These are phyloP conservation scores for Glutinoglossum americanum DNA, from an alignment of 495 filamentous ascomycete genomes.

Conservation along the genomic window DNA sequence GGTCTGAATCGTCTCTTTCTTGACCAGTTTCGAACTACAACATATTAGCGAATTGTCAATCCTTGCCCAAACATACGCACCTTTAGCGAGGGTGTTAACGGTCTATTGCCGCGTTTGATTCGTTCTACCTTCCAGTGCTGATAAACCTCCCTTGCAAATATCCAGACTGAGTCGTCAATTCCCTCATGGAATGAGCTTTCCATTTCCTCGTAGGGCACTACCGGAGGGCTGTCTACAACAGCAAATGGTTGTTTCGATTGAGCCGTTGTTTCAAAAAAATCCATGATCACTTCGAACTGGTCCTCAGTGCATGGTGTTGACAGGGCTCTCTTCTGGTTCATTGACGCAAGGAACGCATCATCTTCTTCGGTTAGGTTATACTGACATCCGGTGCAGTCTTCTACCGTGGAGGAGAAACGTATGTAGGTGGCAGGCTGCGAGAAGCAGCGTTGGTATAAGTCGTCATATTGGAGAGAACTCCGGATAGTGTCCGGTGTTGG, in stretches of 20 bases:
- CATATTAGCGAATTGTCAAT: background rate
- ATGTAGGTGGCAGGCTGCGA: conserved; percentile 81
- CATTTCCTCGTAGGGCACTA: conserved; percentile 63
- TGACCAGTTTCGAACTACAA: conserved; percentile 64
- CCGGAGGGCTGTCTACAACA: conserved; percentile 61
- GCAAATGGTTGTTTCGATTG: conserved; percentile 67
- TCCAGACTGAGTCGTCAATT: conserved; percentile 39
- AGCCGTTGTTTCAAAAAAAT: conserved; percentile 77
- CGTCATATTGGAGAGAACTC: conserved; percentile 62
- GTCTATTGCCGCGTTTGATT: conserved; percentile 36
- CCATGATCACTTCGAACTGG: conserved; percentile 85
- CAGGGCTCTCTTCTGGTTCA: conserved; percentile 54
- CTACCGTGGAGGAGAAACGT: conserved; percentile 91
- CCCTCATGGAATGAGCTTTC: conserved; percentile 52
- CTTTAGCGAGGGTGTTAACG: conserved; percentile 56
- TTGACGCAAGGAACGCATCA: conserved; percentile 57
- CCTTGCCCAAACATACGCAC: conserved; percentile 14
- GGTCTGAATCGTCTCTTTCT: conserved; percentile 88
- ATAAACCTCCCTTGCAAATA: conserved; percentile 71
- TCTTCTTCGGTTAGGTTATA: conserved; percentile 92
- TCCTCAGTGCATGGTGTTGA: conserved; percentile 54
- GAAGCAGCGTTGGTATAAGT: conserved; percentile 60
- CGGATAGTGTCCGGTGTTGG: conserved; percentile 67
- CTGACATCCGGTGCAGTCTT: conserved; percentile 67
- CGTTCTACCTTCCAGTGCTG: conserved; percentile 71